Conservation (phyloP, 495 filamentous ascomycete species). For the Parachaetomium inaequale region DNA sequence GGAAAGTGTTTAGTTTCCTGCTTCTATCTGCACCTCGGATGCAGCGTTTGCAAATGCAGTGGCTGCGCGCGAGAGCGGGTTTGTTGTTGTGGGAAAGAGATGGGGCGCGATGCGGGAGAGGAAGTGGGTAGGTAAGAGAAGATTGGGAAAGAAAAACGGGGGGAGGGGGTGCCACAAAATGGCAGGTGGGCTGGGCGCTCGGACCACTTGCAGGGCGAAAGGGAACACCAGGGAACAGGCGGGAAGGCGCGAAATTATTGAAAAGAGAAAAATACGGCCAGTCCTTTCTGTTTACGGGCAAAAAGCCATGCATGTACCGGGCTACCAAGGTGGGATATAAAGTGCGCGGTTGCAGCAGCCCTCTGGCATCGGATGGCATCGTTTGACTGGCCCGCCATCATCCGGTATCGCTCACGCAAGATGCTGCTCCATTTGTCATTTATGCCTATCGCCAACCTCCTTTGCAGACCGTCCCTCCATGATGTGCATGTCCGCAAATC, state of each 20-base stretch:
- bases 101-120: constrained; percentile 19
- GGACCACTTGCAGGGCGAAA: constrained; percentile 8
- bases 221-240: background rate
- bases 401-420: constrained; percentile 16
- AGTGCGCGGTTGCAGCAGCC: constrained; percentile 6
- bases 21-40: background rate
- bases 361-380: background rate
- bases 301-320: background rate
- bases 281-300: constrained; percentile 13
- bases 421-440: background rate
- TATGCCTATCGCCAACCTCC: too few relatives aligned
- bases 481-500: background rate
- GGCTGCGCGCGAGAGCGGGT: background rate
- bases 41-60: background rate
- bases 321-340: constrained; percentile 11
- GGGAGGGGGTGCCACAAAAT: constrained; percentile 14
- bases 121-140: constrained; percentile 29
- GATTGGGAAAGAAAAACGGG: constrained; percentile 21
- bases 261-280: constrained; percentile 8
- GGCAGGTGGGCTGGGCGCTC: constrained; percentile 22
- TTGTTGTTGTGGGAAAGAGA: constrained; percentile 15
- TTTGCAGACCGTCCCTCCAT: background rate
- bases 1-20: constrained; percentile 10
- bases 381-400: background rate
- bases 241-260: constrained; percentile 9